Percentiles rank a stretch among this genome's conserved stretches.
These are phyloP conservation scores for Talaromyces sp. DNA, from an alignment of 2,329 filamentous ascomycete genomes.

Conservation along the genomic window DNA sequence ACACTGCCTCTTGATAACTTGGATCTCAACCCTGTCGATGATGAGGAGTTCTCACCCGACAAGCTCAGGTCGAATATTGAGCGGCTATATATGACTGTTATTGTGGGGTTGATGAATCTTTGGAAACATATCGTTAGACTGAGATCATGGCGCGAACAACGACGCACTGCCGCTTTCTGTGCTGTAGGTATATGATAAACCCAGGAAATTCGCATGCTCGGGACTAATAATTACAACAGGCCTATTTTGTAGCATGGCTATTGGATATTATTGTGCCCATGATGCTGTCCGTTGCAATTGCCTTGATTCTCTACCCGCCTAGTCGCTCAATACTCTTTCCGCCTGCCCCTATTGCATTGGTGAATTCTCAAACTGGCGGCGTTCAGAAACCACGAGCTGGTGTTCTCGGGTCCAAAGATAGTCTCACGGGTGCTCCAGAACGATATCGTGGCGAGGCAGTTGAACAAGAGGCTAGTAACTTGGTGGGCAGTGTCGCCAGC, in stretches of 20 bases:
- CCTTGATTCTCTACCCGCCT: conserved; percentile 61
- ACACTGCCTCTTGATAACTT: conserved; percentile 60
- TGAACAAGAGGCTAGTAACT: conserved; percentile 75
- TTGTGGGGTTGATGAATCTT: conserved; percentile 60
- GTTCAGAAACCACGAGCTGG: conserved; percentile 73
- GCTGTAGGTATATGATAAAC: conserved; percentile 34
- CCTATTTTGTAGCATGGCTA: conserved; percentile 62
- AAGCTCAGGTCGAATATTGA: conserved; percentile 75
- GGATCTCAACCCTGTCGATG: conserved; percentile 73
- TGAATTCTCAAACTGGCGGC: conserved; percentile 64
- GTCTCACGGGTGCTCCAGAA: conserved; percentile 74
- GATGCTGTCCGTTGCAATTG: conserved; percentile 54
- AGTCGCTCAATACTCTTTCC: conserved; percentile 65
- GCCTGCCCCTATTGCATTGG: conserved; percentile 68
- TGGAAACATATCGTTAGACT: conserved; percentile 71
- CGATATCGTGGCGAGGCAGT: conserved; percentile 78
- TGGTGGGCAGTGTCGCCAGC: conserved; percentile 67
- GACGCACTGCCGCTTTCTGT: conserved; percentile 63
- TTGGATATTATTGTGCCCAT: conserved; percentile 66
- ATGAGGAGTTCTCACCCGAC: conserved; percentile 80
- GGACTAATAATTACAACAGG: conserved; percentile 22
- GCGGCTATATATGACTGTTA: conserved; percentile 73
- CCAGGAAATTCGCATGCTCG: neutral
- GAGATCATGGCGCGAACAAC: conserved; percentile 71
- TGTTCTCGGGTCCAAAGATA: conserved; percentile 69